Evolutionary conservation across 768 basidiomycete species (phyloP), one percentile per base, ranked within the genome.

Genomic region (Naematelia encephala): DNA sequence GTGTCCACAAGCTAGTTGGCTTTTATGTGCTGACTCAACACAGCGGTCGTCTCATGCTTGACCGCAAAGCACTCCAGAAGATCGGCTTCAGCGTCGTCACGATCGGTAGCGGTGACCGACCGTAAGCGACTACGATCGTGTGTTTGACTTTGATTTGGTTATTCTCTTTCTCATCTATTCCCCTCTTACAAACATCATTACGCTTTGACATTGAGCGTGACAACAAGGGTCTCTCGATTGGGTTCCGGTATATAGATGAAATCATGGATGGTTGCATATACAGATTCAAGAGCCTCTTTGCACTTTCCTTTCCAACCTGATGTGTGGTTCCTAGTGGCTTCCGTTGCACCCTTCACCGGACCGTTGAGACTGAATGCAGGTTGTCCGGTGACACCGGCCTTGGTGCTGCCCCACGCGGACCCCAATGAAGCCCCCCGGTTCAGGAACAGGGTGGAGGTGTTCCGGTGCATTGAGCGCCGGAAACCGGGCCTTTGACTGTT

Each of bases 41-140:
- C 42, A 65, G 61, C 60, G 70, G 68, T 49, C 70, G 70, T 51
- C 80, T 96, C 61, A 82, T 97, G 70, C 82, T 97, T 45, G 89
- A 98, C 73, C 85, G 84, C 10, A 85, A 86, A 51, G 83, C 84
- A 77, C 81, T 98, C 63, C 84, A 83, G 68, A 76, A 84, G 72
- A 96, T 97, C 71, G 94, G 94, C 39, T 98, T 98, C 86, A 89
- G 77, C 68, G 80, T 81, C 60, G 64, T 72, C 49, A 71, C 73
- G 45, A 80, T 80, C 69, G 79, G 79, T 63, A 75, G 70, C 56
- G 75, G 73, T 51, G 75, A 73, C 64, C 63, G 71, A 56, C 47
- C 70, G 39, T 70, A 72, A 56, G 47, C 22, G 19, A 53, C 23
- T 28, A 53, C 14, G 30, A 5, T 23, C 23, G 39, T 3, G 46